These are phyloP conservation scores for Saxophila tyrrhenica DNA, from an alignment of 495 filamentous ascomycete genomes.

Conservation along the genomic window DNA sequence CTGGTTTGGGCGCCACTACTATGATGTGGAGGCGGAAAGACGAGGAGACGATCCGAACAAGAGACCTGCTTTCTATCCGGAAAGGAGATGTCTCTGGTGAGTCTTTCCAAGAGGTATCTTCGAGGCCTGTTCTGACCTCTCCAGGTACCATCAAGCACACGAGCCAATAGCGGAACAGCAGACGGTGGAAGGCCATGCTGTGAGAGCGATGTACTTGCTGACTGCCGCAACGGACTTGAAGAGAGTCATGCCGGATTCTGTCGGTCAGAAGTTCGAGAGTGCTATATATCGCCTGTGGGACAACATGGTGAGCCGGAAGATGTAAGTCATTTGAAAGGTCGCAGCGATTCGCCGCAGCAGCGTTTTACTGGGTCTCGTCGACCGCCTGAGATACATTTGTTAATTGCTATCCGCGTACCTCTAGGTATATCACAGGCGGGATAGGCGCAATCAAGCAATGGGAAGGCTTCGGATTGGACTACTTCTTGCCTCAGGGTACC, in stretches of 20 bases:
- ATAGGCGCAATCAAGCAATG: slow-evolving; percentile 49
- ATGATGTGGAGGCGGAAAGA: slow-evolving; percentile 39
- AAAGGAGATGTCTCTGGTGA: slow-evolving; percentile 9
- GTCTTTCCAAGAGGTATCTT: not conserved
- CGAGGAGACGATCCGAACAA: slow-evolving; percentile 40
- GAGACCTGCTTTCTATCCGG: slow-evolving; percentile 35
- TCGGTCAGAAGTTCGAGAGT: slow-evolving; percentile 1
- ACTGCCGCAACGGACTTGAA: slow-evolving; percentile 34
- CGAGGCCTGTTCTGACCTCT: not conserved
- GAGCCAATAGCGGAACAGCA: slow-evolving; percentile 42
- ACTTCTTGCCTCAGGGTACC: slow-evolving; percentile 44
- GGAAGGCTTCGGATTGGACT: slow-evolving; percentile 51
- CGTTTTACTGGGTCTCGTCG: too few relatives aligned
- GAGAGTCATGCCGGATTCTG: not conserved
- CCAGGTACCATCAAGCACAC: slow-evolving; percentile 46
- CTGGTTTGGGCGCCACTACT: slow-evolving; percentile 39
- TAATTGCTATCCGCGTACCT: too few relatives aligned
- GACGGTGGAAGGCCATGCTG: slow-evolving; percentile 47
- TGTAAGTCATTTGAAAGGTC: too few relatives aligned
- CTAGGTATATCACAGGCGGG: slow-evolving; percentile 49
- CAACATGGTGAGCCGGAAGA: slow-evolving; percentile 48
- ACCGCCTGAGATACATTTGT: too few relatives aligned
- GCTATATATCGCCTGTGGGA: slow-evolving; percentile 40
- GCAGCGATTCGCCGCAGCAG: too few relatives aligned
- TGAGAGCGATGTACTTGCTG: slow-evolving; percentile 48